These are phyloP conservation scores for Salix suchowensis DNA, from an alignment of 345 rosid genomes.

Conservation along the genomic window DNA sequence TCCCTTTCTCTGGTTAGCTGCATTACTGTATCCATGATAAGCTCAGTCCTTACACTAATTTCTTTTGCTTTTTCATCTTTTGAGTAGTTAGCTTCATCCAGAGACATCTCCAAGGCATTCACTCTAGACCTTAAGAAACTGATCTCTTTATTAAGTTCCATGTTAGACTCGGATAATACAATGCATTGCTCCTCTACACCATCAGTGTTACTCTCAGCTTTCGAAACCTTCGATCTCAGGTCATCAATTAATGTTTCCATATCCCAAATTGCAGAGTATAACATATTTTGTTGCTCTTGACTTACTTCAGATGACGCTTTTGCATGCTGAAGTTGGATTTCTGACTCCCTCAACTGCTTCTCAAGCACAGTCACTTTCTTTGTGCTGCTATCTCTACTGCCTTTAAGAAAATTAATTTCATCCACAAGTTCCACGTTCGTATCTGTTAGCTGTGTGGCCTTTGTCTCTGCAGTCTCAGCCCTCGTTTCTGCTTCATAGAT, in stretches of 20 bases:
- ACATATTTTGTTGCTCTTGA: constrained; percentile 92
- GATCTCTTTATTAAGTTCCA: constrained; percentile 55
- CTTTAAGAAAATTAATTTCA: constrained; percentile 74
- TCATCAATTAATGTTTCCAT: constrained; percentile 96
- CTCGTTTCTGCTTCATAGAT: constrained; percentile 59
- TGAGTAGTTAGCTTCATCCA: constrained; percentile 49
- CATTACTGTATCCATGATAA: constrained; percentile 64
- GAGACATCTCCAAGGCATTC: constrained; percentile 45
- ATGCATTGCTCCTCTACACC: constrained; percentile 71
- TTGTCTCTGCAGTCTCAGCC: constrained; percentile 67
- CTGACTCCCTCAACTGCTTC: constrained; percentile 72
- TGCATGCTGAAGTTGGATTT: constrained; percentile 62
- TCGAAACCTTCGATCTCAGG: constrained; percentile 82
- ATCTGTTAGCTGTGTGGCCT: constrained; percentile 57
- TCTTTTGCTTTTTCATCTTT: constrained; percentile 57
- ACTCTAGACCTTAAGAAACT: constrained; percentile 45
- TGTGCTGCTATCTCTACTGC: constrained; percentile 45
- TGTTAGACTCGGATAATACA: constrained; percentile 56
- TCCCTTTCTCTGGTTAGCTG: constrained; percentile 74
- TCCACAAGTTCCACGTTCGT: constrained; percentile 73
- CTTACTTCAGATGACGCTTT: constrained; percentile 73
- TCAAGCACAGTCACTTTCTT: constrained; percentile 74
- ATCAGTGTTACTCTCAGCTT: constrained; percentile 70
- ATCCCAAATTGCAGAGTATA: constrained; percentile 97
- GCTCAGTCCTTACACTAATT: constrained; percentile 49